phyloP scores from a whole-genome alignment of 257 asterid species.

The Nicotiana otophora region DNA sequence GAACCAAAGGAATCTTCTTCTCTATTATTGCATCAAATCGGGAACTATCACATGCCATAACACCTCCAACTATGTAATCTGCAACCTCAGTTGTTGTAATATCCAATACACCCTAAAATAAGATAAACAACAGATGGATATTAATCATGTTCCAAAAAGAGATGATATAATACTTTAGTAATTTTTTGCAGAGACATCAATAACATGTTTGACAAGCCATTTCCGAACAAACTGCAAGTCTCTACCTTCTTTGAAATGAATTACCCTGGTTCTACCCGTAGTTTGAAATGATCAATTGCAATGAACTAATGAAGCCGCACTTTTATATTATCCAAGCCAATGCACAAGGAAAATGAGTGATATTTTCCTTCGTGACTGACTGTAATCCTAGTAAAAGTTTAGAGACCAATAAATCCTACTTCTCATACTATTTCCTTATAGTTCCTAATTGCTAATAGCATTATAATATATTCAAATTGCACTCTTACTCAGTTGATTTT shows the following conservation, averaged over 20 bases:
- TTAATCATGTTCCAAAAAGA: background rate
- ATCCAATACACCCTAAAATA: slow-evolving; percentile 79
- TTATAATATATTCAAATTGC: background rate
- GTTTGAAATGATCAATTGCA: background rate
- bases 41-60: slow-evolving; percentile 81
- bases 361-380: background rate
- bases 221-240: background rate
- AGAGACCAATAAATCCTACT: background rate
- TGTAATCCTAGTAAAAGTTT: background rate
- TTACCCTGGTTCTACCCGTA: background rate
- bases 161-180: background rate
- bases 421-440: background rate
- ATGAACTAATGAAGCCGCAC: background rate
- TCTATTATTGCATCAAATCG: slow-evolving; percentile 81
- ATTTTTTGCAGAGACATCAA: background rate
- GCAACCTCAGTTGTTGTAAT: slow-evolving; percentile 96
- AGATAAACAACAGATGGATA: background rate
- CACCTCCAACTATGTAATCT: slow-evolving; percentile 87
- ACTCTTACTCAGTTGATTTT: background rate
- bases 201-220: slow-evolving; percentile 1
- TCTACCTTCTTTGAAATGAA: background rate
- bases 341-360: background rate
- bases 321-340: background rate
- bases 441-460: background rate
- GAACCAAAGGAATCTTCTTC: slow-evolving; percentile 79